phyloP scores from a whole-genome alignment of 495 filamentous ascomycete genomes.

The Aspergillus biplanus region DNA sequence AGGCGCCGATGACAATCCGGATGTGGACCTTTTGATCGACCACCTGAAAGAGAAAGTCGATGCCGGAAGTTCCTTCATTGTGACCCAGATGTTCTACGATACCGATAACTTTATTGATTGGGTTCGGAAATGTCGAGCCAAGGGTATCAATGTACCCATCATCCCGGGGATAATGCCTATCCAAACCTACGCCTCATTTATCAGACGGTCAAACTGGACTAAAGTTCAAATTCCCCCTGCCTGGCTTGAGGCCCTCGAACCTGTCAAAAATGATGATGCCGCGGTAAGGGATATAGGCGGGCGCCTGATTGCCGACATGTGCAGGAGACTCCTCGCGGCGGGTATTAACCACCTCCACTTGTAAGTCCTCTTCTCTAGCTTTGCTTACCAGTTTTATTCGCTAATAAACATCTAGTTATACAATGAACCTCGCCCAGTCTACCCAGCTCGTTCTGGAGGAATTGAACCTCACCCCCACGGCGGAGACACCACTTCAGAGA shows the following conservation, averaged over 20 bases:
- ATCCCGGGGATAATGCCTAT: slow-evolving; percentile 99
- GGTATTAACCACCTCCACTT: slow-evolving; percentile 94
- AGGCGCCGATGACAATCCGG: slow-evolving; percentile 88
- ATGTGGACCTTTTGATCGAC: slow-evolving; percentile 81
- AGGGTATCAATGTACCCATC: slow-evolving; percentile 87
- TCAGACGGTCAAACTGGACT: slow-evolving; percentile 87
- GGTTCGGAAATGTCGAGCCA: slow-evolving; percentile 81
- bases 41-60: slow-evolving; percentile 98
- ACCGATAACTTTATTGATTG: slow-evolving; percentile 91
- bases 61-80: slow-evolving; percentile 87
- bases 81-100: slow-evolving; percentile 99
- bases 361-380: slow-evolving; percentile 42
- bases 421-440: slow-evolving; percentile 97
- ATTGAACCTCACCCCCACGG: slow-evolving; percentile 75
- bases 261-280: slow-evolving; percentile 94
- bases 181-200: slow-evolving; percentile 88
- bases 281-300: slow-evolving; percentile 91
- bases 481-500: slow-evolving; percentile 75
- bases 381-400: not conserved
- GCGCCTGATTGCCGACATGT: slow-evolving; percentile 88
- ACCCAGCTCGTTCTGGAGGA: slow-evolving; percentile 94
- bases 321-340: slow-evolving; percentile 74
- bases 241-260: slow-evolving; percentile 83
- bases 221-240: slow-evolving; percentile 76
- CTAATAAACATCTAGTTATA: slow-evolving; percentile 64